These are phyloP conservation scores for Westerdykella ornata DNA, from an alignment of 2,329 filamentous ascomycete species.

Conservation along the genomic window DNA sequence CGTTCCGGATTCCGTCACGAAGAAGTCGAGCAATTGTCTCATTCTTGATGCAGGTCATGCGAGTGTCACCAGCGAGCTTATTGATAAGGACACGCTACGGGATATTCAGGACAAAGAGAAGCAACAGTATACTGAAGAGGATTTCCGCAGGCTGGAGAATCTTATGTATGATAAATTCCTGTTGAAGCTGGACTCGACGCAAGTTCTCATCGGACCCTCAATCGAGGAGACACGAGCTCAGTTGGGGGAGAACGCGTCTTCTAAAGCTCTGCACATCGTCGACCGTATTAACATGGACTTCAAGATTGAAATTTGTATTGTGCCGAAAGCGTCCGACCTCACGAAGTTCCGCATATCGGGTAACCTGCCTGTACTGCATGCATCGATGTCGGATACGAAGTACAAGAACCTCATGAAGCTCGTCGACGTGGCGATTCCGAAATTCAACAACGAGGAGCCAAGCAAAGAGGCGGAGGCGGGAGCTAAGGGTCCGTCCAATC, in stretches of 20 bases:
- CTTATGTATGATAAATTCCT: conserved; percentile 98
- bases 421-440: conserved; percentile 90
- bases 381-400: conserved; percentile 85
- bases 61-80: conserved; percentile 86
- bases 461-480: conserved; percentile 34
- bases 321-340: conserved; percentile 91
- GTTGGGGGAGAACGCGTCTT: conserved; percentile 59
- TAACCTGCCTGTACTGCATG: conserved; percentile 85
- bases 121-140: conserved; percentile 78
- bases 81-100: conserved; percentile 82
- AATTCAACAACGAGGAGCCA: conserved; percentile 53
- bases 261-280: conserved; percentile 76
- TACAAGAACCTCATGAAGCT: conserved; percentile 97
- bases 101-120: conserved; percentile 88
- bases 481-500: conserved; percentile 31
- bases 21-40: conserved; percentile 72
- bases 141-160: conserved; percentile 79
- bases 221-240: conserved; percentile 85
- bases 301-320: conserved; percentile 87
- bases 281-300: conserved; percentile 98
- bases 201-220: conserved; percentile 89
- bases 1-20: conserved; percentile 84
- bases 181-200: conserved; percentile 87
- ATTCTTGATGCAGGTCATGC: conserved; percentile 96
- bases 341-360: conserved; percentile 89